A percentile compares a stretch with the other conserved stretches of the same genome.
Evolutionary conservation across 2,329 filamentous ascomycete genomes (phyloP).

Genomic region (Neofusicoccum sp.): DNA sequence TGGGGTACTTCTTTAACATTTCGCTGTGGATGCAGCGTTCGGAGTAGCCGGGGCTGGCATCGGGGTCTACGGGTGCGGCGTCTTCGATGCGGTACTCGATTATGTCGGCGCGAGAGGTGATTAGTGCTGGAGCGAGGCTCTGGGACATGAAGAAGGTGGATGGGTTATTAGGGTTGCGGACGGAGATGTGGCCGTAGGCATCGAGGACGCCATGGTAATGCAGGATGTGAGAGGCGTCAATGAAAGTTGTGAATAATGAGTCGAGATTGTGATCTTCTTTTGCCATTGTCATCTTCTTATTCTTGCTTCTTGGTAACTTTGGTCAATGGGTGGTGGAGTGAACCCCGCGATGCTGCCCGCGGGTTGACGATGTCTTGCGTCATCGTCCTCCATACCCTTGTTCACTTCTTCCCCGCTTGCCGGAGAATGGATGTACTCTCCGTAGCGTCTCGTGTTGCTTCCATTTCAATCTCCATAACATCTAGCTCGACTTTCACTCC

Average conservation of each 20-base stretch:
- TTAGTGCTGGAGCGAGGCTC: slow-evolving; percentile 46
- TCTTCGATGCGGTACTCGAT: slow-evolving; percentile 49
- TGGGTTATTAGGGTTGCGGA: slow-evolving; percentile 52
- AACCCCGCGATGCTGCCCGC: too few species aligned
- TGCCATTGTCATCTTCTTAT: too few species aligned
- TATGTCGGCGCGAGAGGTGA: slow-evolving; percentile 45
- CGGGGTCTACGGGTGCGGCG: slow-evolving; percentile 39
- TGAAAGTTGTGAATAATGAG: slow-evolving; percentile 31
- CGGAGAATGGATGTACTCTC: too few species aligned
- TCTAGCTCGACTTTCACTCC: too few species aligned
- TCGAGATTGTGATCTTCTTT: too few species aligned
- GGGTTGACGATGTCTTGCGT: too few species aligned
- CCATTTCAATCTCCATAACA: too few species aligned
- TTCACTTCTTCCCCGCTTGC: too few species aligned
- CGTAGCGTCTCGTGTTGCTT: too few species aligned
- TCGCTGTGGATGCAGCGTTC: slow-evolving; percentile 51
- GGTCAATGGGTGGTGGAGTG: too few species aligned
- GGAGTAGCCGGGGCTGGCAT: slow-evolving; percentile 38
- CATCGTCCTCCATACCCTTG: too few species aligned
- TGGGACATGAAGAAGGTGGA: slow-evolving; percentile 50
- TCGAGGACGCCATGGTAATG: slow-evolving; percentile 56
- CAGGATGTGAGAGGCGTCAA: slow-evolving; percentile 56
- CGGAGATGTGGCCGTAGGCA: slow-evolving; percentile 58
- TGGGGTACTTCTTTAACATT: slow-evolving; percentile 49
- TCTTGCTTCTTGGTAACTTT: too few species aligned